Conservation (phyloP, 495 filamentous ascomycete species). For the Elasticomyces elasticus region DNA sequence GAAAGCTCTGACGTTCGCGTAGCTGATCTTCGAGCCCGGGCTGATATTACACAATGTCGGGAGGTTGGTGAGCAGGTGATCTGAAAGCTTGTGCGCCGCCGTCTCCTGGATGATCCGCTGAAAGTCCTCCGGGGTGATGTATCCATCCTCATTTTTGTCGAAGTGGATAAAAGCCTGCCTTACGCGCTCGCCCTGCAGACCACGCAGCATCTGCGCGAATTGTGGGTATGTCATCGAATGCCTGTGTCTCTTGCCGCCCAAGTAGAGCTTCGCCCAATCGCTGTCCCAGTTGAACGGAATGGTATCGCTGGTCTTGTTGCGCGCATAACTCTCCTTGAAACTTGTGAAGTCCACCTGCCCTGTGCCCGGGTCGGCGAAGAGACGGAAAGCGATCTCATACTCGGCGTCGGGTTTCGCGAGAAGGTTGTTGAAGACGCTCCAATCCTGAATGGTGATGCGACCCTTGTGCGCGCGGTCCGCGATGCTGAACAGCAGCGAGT, state of each 20-base stretch:
- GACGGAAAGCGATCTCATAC: conserved; percentile 95
- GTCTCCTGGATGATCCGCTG: conserved; percentile 91
- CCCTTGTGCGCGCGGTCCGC: conserved; percentile 68
- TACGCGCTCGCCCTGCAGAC: conserved; percentile 88
- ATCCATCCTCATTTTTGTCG: conserved; percentile 92
- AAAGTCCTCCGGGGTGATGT: conserved; percentile 91
- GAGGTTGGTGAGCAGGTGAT: conserved; percentile 88
- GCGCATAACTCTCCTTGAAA: conserved; percentile 68
- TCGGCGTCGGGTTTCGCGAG: conserved; percentile 91
- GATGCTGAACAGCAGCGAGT: conserved; percentile 80
- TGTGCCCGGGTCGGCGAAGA: conserved; percentile 77
- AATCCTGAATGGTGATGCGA: conserved; percentile 69
- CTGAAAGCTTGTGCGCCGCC: conserved; percentile 90
- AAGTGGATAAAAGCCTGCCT: conserved; percentile 87
- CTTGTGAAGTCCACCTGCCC: conserved; percentile 80
- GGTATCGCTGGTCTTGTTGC: conserved; percentile 66
- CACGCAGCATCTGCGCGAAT: conserved; percentile 96
- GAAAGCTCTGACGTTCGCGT: conserved; percentile 93
- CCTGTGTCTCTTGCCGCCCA: conserved; percentile 69
- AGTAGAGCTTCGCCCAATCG: conserved; percentile 93
- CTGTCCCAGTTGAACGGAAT: conserved; percentile 96
- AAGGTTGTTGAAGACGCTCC: conserved; percentile 86
- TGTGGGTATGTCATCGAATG: conserved; percentile 92
- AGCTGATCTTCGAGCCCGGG: conserved; percentile 83
- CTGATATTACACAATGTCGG: conserved; percentile 93